Conservation (phyloP, 1,284 basidiomycete species). For the Leccinum pachyderme region DNA sequence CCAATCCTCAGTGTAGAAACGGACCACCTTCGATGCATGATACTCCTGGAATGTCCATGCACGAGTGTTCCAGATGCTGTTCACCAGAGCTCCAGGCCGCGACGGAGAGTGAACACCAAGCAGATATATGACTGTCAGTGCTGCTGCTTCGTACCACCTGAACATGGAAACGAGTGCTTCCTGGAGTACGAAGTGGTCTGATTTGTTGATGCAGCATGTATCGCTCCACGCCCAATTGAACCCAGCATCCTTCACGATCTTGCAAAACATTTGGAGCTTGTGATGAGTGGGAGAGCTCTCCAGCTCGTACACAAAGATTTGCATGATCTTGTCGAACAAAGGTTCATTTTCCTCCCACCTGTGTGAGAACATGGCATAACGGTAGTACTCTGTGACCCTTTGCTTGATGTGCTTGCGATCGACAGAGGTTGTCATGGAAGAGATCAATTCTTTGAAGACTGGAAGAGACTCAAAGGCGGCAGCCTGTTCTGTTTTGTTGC, state of each 20-base stretch:
- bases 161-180: neutral
- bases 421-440: conserved; percentile 7
- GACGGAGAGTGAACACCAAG: neutral
- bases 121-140: conserved; percentile 1
- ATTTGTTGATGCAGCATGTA: neutral
- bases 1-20: neutral
- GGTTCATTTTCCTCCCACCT: conserved; percentile 13
- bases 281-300: conserved; percentile 6
- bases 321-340: neutral
- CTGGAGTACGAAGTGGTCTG: neutral
- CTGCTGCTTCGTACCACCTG: neutral
- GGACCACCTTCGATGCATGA: neutral
- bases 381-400: conserved; percentile 4
- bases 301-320: conserved; percentile 7
- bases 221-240: neutral
- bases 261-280: conserved; percentile 1
- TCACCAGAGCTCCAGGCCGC: neutral
- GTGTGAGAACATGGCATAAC: conserved; percentile 14
- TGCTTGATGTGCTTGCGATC: conserved; percentile 1
- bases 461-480: neutral
- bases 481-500: neutral
- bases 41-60: neutral
- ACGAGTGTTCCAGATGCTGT: conserved; percentile 5
- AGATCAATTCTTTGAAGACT: conserved; percentile 5
- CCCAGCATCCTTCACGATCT: neutral